These are phyloP conservation scores for Tuber umbilicatum DNA, from an alignment of 495 filamentous ascomycete species.

Conservation along the genomic window DNA sequence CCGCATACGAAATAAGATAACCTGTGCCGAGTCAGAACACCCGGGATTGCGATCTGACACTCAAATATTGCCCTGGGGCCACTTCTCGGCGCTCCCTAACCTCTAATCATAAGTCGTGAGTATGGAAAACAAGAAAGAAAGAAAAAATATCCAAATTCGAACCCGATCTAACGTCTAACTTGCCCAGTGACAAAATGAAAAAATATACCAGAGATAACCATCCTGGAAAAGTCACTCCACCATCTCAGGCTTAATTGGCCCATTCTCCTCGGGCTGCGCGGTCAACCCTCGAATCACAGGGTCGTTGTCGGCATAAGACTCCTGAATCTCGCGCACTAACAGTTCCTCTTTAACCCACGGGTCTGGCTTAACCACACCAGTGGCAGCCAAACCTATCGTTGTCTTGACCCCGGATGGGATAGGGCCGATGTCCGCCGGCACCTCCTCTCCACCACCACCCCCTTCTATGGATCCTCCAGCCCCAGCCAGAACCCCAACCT, in stretches of 20 bases:
- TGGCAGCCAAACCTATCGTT: not conserved
- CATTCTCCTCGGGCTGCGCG: not conserved
- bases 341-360: constrained; percentile 3
- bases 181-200: not conserved
- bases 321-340: not conserved
- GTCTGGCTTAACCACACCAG: not conserved
- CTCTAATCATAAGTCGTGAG: not conserved
- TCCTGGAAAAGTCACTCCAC: not conserved
- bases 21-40: not conserved
- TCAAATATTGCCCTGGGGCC: not conserved
- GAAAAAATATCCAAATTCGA: not conserved
- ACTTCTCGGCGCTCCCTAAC: not conserved
- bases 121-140: not conserved
- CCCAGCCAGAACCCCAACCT: not conserved
- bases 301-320: not conserved
- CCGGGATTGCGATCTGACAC: not conserved
- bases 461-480: not conserved
- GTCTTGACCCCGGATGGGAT: not conserved
- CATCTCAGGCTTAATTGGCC: not conserved
- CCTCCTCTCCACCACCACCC: not conserved
- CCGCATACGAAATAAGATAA: not conserved
- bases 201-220: not conserved
- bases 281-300: not conserved
- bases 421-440: not conserved
- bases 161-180: not conserved